Conservation (phyloP, 2,329 filamentous ascomycete genomes). For the Hortaea werneckii region DNA sequence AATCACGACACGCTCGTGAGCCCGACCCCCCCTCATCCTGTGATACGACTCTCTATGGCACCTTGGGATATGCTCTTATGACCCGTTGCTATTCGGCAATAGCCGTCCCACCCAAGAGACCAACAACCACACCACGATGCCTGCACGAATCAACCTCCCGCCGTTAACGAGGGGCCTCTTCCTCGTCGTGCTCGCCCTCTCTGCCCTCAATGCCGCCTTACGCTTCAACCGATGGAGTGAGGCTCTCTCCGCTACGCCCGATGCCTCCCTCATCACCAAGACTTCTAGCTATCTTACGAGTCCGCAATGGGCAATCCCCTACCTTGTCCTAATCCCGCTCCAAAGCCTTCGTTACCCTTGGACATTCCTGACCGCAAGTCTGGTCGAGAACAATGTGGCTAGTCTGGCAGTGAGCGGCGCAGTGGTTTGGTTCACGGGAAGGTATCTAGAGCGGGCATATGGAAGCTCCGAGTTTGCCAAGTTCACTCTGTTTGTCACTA, state of each 20-base stretch:
- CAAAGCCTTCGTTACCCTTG: conserved; percentile 81
- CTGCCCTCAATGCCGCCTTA: conserved; percentile 70
- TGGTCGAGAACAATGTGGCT: conserved; percentile 89
- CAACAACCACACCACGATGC: conserved; percentile 4
- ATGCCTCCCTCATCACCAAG: conserved; percentile 12
- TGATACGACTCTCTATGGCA: too few relatives aligned
- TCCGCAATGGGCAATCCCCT: conserved; percentile 47
- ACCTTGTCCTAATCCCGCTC: conserved; percentile 77
- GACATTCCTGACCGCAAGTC: conserved; percentile 76
- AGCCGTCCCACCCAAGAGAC: not conserved
- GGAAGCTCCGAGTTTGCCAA: conserved; percentile 84
- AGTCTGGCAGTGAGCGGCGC: conserved; percentile 66
- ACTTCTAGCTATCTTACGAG: conserved; percentile 25
- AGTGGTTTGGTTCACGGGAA: conserved; percentile 81
- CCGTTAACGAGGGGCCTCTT: conserved; percentile 80
- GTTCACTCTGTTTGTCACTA: conserved; percentile 65
- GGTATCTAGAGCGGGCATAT: conserved; percentile 94
- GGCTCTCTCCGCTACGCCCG: conserved; percentile 9
- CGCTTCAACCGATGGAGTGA: conserved; percentile 57
- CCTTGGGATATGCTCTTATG: not conserved
- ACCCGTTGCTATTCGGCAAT: not conserved
- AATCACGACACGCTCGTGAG: too few relatives aligned
- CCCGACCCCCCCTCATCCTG: too few relatives aligned
- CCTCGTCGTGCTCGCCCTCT: conserved; percentile 63
- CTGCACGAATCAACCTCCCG: conserved; percentile 70